Percentiles rank a stretch among this genome's conserved stretches.
These are phyloP conservation scores for Saccharomyces hybrid DNA, from an alignment of 1,139 yeast species.

Conservation along the genomic window DNA sequence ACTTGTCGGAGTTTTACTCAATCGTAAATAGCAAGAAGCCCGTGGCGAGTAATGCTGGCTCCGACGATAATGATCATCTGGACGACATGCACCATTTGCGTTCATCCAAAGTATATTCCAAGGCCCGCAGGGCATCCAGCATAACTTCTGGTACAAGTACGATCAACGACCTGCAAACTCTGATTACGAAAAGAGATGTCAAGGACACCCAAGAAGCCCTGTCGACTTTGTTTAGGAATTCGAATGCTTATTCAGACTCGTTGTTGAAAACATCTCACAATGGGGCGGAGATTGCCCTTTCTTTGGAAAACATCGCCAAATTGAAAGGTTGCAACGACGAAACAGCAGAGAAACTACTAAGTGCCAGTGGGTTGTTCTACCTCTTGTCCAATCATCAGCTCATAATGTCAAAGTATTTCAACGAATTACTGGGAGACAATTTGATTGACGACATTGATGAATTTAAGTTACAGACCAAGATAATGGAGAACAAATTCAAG, in stretches of 20 bases:
- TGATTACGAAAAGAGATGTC: conserved; percentile 54
- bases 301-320: conserved; percentile 63
- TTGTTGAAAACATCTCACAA: conserved; percentile 48
- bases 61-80: conserved; percentile 3
- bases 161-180: conserved; percentile 45
- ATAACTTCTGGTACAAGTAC: conserved; percentile 24
- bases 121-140: conserved; percentile 21
- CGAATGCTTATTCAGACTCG: conserved; percentile 45
- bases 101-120: neutral
- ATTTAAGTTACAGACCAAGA: conserved; percentile 37
- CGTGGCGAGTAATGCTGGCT: conserved; percentile 3
- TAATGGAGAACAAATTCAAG: conserved; percentile 48
- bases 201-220: conserved; percentile 42
- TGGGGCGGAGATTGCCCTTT: conserved; percentile 66
- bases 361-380: conserved; percentile 73
- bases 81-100: conserved; percentile 5
- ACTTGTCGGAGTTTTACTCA: conserved; percentile 30
- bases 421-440: conserved; percentile 50
- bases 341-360: conserved; percentile 55
- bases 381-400: conserved; percentile 72
- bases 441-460: conserved; percentile 38
- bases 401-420: conserved; percentile 53
- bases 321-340: conserved; percentile 55
- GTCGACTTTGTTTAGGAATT: conserved; percentile 42
- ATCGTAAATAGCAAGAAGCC: conserved; percentile 19